Base-by-base conservation (phyloP, 2,329 filamentous ascomycete species). In the Pestalotiopsis sp. region DNA sequence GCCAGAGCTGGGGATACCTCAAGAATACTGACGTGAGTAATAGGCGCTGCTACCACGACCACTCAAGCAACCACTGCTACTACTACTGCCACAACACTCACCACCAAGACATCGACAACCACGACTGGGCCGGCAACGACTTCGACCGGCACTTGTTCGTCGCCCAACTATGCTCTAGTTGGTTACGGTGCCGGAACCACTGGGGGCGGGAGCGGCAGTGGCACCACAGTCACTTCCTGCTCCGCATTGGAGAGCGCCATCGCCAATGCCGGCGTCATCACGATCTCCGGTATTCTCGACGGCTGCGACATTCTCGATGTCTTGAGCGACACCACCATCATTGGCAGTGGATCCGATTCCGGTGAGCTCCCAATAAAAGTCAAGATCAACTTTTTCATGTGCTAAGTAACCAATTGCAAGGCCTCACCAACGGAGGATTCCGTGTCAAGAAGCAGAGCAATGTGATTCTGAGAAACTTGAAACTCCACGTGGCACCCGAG, bases 401-500 rank as follows among this genome's bases (percentile, higher is more conserved):
- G 11, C 14, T 57, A 2, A 36, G 31, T 38, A 20, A 23, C 36
- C 36, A 5, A 3, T 17, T 14, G 12, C 68, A 65, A 76, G 80
- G 79, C 63, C 78, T 88, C 25, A 78, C 80, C n/a, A 80, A 82
- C 64, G 77, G 84, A 66, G 83, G 83, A 7, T 77, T 88, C 62
- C 82, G 81, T 67, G 78, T 88, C 72, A 84, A 84, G 75, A 75
- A 79, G 49, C 79, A 77, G 20, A 81, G 75, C 68, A 89, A 90
- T 71, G 86, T 89, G 63, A 88, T 90, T 68, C 75, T 90, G 63
- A 85, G 84, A 61, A 89, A 90, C 78, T 75, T 90, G 49, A 85
- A 84, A 71, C 83, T 87, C 70, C 75, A 80, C 70, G 84, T 86
- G 68, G 83, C 87, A 1, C 79, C 81, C 6, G 77, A 80, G 9